These are phyloP conservation scores for Gnomoniopsis smithogilvyi DNA, from an alignment of 2,329 filamentous ascomycete species.

Conservation along the genomic window DNA sequence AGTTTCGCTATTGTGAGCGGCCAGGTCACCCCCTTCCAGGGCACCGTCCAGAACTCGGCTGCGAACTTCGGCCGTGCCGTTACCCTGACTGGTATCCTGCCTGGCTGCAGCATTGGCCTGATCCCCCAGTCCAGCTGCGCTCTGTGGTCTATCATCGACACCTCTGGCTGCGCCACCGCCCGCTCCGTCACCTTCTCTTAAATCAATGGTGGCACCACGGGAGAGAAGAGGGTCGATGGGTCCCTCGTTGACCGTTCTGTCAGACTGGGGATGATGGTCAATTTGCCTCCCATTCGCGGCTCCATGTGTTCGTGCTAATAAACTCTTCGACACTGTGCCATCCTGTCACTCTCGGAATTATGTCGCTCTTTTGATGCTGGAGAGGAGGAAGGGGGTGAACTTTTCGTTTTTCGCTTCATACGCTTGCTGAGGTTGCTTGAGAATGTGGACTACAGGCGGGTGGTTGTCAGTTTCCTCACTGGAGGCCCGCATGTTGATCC, in stretches of 20 bases:
- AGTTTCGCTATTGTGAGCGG: conserved; percentile 8
- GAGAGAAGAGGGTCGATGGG: neutral
- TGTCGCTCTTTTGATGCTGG: neutral
- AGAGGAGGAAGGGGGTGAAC: neutral
- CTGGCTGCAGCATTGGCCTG: conserved; percentile 7
- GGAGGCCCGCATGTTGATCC: too few relatives aligned
- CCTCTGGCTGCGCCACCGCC: conserved; percentile 3
- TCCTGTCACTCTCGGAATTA: neutral
- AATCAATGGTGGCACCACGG: neutral
- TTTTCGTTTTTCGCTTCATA: neutral
- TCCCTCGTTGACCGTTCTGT: neutral
- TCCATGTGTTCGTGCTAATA: neutral
- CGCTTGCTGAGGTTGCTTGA: neutral
- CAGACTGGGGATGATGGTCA: neutral
- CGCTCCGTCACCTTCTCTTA: conserved; percentile 5
- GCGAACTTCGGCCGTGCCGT: conserved; percentile 10
- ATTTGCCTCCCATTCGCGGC: neutral
- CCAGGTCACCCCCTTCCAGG: neutral
- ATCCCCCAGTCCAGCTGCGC: conserved; percentile 1
- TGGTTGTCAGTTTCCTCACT: too few relatives aligned
- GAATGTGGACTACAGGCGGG: neutral
- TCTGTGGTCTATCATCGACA: conserved; percentile 10
- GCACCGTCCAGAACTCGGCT: conserved; percentile 2
- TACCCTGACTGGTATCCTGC: conserved; percentile 2
- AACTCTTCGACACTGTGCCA: neutral